Base-by-base conservation (phyloP, 2,329 filamentous ascomycete genomes). In the Nigrograna mackinnonii region DNA sequence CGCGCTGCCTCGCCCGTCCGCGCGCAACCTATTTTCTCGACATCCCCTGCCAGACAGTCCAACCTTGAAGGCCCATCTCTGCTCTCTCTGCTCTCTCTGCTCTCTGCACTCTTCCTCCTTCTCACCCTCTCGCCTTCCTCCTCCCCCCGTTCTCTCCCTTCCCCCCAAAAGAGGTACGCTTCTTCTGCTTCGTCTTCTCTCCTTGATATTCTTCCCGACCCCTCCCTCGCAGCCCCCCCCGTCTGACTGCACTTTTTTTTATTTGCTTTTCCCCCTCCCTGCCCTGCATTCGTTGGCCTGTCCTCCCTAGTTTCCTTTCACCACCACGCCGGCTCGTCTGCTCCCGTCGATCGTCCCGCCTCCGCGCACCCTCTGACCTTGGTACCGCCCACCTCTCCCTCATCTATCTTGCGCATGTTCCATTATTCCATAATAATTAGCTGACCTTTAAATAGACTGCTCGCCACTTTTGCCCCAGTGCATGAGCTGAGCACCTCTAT, bases 401-500 rank as follows among this genome's bases (percentile, higher is more conserved):
- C 38, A 39, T 24, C n/a, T n/a, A n/a, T n/a, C n/a, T n/a, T n/a
- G n/a, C n/a, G n/a, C n/a, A n/a, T n/a, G n/a, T n/a, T n/a, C n/a
- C n/a, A n/a, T n/a, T n/a, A n/a, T n/a, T 37, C 6, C 17, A 17
- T 30, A 46, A 46, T 49, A 40, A 42, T 24, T 41, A 35, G 40
- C 49, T 56, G 35, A 56, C 46, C 43, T 26, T 37, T 39, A 50
- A 42, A 46, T 43, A 50, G 43, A n/a, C n/a, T n/a, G n/a, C n/a
- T n/a, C n/a, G n/a, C n/a, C n/a, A n/a, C n/a, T n/a, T n/a, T n/a
- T n/a, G n/a, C n/a, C 16, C 9, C 32, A 22, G 21, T 46, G 43
- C 45, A 47, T 49, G 43, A 38, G 42, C 41, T 30, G 30, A 39
- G 41, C 26, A 21, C 42, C 20, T 22, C 39, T 36, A 39, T 41